Evolutionary conservation across 1,284 basidiomycete genomes (phyloP).

Genomic region (Apiotrichum mycotoxinovorans): DNA sequence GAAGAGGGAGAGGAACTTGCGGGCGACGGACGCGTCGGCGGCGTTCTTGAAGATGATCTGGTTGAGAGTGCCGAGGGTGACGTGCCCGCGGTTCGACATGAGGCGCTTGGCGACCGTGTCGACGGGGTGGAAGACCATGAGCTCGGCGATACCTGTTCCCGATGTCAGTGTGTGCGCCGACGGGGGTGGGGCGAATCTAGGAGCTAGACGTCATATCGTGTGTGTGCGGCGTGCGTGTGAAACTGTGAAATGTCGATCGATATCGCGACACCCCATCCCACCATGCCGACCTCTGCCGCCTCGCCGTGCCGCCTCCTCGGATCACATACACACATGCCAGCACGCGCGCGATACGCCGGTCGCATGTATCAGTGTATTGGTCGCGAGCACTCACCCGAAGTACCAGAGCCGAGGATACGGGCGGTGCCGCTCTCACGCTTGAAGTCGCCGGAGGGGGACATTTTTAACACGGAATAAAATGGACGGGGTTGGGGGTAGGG

Average conservation of each 20-base stretch:
- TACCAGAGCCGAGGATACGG: slow-evolving; percentile 84
- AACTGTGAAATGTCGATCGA: too few relatives aligned
- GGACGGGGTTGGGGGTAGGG: neutral
- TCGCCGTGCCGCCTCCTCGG: too few relatives aligned
- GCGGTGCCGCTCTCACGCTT: slow-evolving; percentile 78
- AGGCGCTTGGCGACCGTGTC: slow-evolving; percentile 96
- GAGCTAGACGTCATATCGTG: too few relatives aligned
- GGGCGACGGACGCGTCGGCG: slow-evolving; percentile 64
- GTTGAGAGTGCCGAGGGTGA: slow-evolving; percentile 62
- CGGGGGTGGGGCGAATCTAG: too few relatives aligned
- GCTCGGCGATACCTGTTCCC: slow-evolving; percentile 86
- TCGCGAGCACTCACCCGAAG: slow-evolving; percentile 83
- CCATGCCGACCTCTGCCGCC: too few relatives aligned
- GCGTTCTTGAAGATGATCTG: slow-evolving; percentile 84
- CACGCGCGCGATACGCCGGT: too few relatives aligned
- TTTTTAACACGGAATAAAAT: slow-evolving; percentile 10
- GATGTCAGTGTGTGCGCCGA: slow-evolving; percentile 1
- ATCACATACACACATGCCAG: too few relatives aligned
- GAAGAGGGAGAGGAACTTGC: slow-evolving; percentile 85
- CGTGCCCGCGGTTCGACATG: slow-evolving; percentile 91
- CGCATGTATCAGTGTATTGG: too few relatives aligned
- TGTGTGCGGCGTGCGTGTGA: too few relatives aligned
- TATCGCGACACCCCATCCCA: too few relatives aligned
- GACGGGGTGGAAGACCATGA: slow-evolving; percentile 84
- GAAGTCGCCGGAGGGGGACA: slow-evolving; percentile 44